Evolutionary conservation across 768 basidiomycete species (phyloP).

Genomic region (Hericium coralloides): DNA sequence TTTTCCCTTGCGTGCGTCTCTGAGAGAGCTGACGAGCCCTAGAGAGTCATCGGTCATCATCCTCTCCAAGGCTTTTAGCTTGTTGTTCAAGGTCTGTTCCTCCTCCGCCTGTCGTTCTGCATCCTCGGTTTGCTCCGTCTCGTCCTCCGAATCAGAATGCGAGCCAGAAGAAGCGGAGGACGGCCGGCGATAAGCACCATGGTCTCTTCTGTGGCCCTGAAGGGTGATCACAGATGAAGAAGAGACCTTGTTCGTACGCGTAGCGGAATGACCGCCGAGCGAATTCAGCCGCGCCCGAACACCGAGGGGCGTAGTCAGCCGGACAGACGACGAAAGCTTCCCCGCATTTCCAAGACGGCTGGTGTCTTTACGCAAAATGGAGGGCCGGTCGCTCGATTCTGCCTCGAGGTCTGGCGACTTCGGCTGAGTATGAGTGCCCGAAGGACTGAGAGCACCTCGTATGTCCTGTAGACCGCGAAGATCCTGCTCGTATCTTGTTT

Average conservation of each 20-base stretch:
- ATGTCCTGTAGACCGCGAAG: slow-evolving; percentile 71
- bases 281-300: slow-evolving; percentile 69
- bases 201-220: slow-evolving; percentile 20
- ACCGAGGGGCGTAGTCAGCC: slow-evolving; percentile 45
- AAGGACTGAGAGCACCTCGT: slow-evolving; percentile 49
- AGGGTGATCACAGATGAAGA: slow-evolving; percentile 71
- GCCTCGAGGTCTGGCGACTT: slow-evolving; percentile 1
- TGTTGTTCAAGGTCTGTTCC: slow-evolving; percentile 56
- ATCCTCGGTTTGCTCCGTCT: slow-evolving; percentile 55
- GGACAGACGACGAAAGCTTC: slow-evolving; percentile 33
- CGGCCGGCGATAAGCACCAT: slow-evolving; percentile 2
- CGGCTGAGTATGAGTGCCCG: slow-evolving; percentile 27
- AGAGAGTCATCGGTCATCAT: slow-evolving; percentile 69
- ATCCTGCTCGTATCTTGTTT: slow-evolving; percentile 79
- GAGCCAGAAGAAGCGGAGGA: slow-evolving; percentile 18
- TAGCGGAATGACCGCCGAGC: slow-evolving; percentile 42
- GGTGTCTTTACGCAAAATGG: slow-evolving; percentile 11
- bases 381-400: slow-evolving; percentile 8
- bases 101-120: slow-evolving; percentile 58
- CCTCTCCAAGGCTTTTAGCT: slow-evolving; percentile 56
- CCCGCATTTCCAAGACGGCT: slow-evolving; percentile 13
- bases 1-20: slow-evolving; percentile 6
- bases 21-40: slow-evolving; percentile 47
- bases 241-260: slow-evolving; percentile 36
- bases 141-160: slow-evolving; percentile 35